phyloP scores from a whole-genome alignment of 2,329 filamentous ascomycete genomes.

The Cladosporium velox region DNA sequence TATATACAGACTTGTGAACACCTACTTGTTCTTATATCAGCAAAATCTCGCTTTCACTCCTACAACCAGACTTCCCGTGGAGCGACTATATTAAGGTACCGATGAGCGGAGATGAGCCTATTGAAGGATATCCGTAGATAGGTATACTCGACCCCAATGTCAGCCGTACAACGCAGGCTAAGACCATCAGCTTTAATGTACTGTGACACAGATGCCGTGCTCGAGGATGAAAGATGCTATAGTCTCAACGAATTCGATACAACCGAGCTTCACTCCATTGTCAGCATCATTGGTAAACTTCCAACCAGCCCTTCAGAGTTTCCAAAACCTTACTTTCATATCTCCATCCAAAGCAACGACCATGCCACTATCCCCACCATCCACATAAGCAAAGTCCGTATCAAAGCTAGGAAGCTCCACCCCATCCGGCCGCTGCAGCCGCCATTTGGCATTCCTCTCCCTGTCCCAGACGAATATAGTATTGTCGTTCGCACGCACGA shows the following conservation, averaged over 20 bases:
- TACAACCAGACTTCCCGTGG: not conserved
- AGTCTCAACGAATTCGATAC: not conserved
- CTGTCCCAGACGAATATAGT: not conserved
- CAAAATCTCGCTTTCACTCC: not conserved
- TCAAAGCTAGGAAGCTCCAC: not conserved
- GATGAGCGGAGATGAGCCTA: not conserved
- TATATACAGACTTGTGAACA: not conserved
- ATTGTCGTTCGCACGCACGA: not conserved
- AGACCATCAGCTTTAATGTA: not conserved
- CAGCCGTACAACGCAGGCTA: not conserved
- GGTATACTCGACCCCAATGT: not conserved
- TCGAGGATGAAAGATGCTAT: not conserved
- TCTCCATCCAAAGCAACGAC: not conserved
- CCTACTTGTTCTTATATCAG: not conserved
- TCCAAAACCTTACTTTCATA: not conserved
- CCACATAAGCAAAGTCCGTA: not conserved
- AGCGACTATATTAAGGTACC: not conserved
- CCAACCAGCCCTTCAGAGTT: not conserved
- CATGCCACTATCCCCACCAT: not conserved
- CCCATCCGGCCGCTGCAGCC: not conserved
- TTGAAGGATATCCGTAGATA: not conserved
- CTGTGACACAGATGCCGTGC: not conserved
- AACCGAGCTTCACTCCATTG: not conserved
- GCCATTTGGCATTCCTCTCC: not conserved
- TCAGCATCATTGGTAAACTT: not conserved